Evolutionary conservation across 768 basidiomycete species (phyloP).

Genomic region (Royoungia palumana): DNA sequence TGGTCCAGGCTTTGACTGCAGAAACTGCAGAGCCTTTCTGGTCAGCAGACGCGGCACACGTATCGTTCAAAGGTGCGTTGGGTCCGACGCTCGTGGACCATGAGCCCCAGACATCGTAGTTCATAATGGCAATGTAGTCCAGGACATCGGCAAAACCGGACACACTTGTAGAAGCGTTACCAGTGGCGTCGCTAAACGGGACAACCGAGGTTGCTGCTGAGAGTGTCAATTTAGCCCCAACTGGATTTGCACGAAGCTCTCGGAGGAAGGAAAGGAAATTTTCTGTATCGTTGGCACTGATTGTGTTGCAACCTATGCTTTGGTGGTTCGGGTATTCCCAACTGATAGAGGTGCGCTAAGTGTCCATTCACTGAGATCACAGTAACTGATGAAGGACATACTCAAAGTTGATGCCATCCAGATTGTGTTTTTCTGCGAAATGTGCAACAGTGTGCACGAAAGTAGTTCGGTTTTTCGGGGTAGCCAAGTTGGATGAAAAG

Average conservation of each 20-base stretch:
- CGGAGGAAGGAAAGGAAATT: conserved; percentile 77
- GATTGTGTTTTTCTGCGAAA: conserved; percentile 45
- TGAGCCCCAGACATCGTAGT: conserved; percentile 57
- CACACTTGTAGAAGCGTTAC: conserved; percentile 61
- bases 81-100: conserved; percentile 58
- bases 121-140: conserved; percentile 61
- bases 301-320: conserved; percentile 67
- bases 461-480: conserved; percentile 49
- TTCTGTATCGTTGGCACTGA: conserved; percentile 52
- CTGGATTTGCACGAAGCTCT: conserved; percentile 43
- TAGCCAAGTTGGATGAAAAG: conserved; percentile 57
- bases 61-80: conserved; percentile 75
- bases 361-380: background rate
- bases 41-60: conserved; percentile 56
- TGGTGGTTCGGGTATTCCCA: conserved; percentile 78
- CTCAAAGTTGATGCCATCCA: conserved; percentile 48
- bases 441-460: conserved; percentile 54
- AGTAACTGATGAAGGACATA: background rate
- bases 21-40: conserved; percentile 72
- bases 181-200: conserved; percentile 60
- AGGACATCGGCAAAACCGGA: conserved; percentile 66
- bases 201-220: conserved; percentile 62
- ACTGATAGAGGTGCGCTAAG: conserved; percentile 36
- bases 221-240: conserved; percentile 46
- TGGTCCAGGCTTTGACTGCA: conserved; percentile 65